phyloP scores from a whole-genome alignment of 805 yeast genomes.

The Lipomyces anomalus region DNA sequence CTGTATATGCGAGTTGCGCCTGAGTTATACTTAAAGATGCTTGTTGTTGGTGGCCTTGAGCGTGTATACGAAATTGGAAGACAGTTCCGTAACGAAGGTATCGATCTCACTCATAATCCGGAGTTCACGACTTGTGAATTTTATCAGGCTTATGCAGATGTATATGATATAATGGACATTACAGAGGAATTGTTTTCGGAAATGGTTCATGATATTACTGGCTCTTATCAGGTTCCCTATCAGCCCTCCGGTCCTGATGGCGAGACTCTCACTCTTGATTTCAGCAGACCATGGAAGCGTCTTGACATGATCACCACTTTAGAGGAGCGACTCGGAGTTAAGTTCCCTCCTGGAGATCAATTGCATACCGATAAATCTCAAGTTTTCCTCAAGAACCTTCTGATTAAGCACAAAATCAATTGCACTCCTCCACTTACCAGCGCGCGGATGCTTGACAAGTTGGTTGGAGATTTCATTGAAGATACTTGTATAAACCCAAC shows the following conservation, averaged over 20 bases:
- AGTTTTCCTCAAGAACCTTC: constrained; percentile 73
- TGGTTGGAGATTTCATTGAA: constrained; percentile 87
- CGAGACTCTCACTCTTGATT: constrained; percentile 66
- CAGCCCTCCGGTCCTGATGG: constrained; percentile 94
- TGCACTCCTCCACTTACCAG: constrained; percentile 80
- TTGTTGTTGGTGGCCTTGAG: constrained; percentile 97
- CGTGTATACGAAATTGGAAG: constrained; percentile 98
- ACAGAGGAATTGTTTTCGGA: constrained; percentile 91
- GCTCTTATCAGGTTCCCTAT: constrained; percentile 75
- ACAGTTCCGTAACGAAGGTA: constrained; percentile 98
- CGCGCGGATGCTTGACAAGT: constrained; percentile 96
- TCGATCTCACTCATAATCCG: constrained; percentile 97
- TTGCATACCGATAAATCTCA: constrained; percentile 93
- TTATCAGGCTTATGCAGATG: constrained; percentile 96
- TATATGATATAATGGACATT: constrained; percentile 82
- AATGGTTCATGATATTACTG: constrained; percentile 95
- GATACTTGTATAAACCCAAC: constrained; percentile 95
- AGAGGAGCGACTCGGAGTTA: constrained; percentile 78
- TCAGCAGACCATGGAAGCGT: constrained; percentile 97
- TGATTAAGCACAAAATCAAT: constrained; percentile 74
- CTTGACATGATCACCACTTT: constrained; percentile 94
- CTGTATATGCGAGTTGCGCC: constrained; percentile 99
- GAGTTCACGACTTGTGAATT: constrained; percentile 99
- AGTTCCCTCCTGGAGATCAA: constrained; percentile 93
- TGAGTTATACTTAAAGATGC: constrained; percentile 90